Base-by-base conservation (phyloP, 306 rosid species). In the Begonia peltatifolia region DNA sequence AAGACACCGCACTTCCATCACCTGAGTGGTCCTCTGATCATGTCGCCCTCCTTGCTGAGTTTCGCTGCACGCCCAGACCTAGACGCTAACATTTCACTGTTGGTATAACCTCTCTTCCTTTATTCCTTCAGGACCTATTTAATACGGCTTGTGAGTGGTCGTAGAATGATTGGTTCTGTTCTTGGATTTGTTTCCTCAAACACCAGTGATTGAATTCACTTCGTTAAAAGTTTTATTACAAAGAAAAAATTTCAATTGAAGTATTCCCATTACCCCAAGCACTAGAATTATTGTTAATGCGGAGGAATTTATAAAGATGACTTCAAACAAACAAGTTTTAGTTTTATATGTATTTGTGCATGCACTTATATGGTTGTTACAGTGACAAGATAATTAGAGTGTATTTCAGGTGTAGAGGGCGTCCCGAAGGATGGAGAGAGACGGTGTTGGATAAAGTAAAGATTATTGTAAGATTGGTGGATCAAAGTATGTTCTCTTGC, bases 1-100 rank as follows among this genome's bases (percentile, higher is more conserved):
- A 86, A 74, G 94, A 86, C 73, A 86, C 99, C 17, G 99, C 95
- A 15, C 95, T 90, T 75, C 99, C 99, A 70, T 90, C 99, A 47
- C 99, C 95, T 35, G 94, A 81, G 73, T 90, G 99, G 99, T 86
- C 99, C 70, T 90, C 99, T 9, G 94, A 90, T 83, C 99, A 90
- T 65, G 81, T 83, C 59, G 99, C 99, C 49, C 92, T 90, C 59
- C 78, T 90, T 61, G 99, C 93, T 3, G 95, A 81, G 69, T 86
- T 90, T 42, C 99, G 87, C 55, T 86, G 90, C 85, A 86, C 79
- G 78, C 72, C 73, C 76, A 87, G 85, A 64, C 52, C 81, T 67
- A 80, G 94, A 76, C 94, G 82, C 76, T 90, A 78, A 86, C 71
- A 72, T 14, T 46, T 66, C 59, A 65, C 50, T 76, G 77, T 78